phyloP scores from a whole-genome alignment of 2,329 filamentous ascomycete genomes.

The Purpureocillium takamizusanense region DNA sequence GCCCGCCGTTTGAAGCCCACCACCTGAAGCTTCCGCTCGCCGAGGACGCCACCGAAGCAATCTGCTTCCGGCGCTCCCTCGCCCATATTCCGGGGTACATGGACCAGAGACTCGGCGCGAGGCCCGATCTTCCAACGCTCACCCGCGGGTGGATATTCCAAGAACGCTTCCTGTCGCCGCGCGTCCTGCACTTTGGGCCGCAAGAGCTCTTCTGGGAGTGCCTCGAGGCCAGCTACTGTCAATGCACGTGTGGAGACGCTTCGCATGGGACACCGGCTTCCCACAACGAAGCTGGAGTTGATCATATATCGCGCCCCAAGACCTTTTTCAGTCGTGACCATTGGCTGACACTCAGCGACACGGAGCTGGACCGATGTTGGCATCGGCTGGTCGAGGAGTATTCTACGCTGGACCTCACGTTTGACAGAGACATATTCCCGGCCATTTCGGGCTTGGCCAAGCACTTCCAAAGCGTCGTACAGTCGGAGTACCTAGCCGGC shows the following conservation, averaged over 20 bases:
- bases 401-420: constrained; percentile 6
- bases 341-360: too few species aligned
- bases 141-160: constrained; percentile 9
- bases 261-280: not conserved
- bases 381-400: constrained; percentile 8
- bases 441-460: constrained; percentile 9
- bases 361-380: constrained; percentile 2
- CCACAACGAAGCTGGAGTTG: too few species aligned
- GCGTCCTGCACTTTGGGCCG: constrained; percentile 7
- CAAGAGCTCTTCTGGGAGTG: constrained; percentile 10
- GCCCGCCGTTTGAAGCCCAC: not conserved
- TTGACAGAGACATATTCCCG: constrained; percentile 8
- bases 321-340: too few species aligned
- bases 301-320: too few species aligned
- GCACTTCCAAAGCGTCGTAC: constrained; percentile 1
- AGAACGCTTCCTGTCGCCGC: constrained; percentile 5
- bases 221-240: constrained; percentile 2
- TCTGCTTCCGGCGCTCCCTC: constrained; percentile 6
- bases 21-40: not conserved
- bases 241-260: constrained; percentile 3
- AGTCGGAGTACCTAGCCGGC: constrained; percentile 6
- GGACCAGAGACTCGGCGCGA: constrained; percentile 3
- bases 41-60: not conserved
- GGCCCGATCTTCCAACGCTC: constrained; percentile 4
- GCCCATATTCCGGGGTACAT: constrained; percentile 6